These are phyloP conservation scores for Vaccinium darrowii DNA, from an alignment of 148 eudicot genomes.

Conservation along the genomic window DNA sequence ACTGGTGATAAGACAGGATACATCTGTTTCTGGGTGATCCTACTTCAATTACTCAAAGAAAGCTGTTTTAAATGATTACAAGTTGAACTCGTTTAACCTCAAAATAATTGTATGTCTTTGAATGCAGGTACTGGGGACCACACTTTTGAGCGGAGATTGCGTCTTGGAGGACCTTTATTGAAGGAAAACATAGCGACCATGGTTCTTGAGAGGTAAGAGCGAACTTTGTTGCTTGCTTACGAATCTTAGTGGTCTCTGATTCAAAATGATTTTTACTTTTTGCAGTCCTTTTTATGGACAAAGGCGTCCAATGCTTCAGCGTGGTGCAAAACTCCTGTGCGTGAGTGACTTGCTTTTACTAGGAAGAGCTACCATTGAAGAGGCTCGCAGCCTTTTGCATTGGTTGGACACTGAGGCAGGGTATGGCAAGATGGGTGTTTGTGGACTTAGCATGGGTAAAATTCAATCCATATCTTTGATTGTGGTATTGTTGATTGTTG, in stretches of 20 bases:
- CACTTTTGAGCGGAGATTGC: constrained; percentile 88
- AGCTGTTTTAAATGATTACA: neutral
- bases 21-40: neutral
- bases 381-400: constrained; percentile 81
- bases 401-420: constrained; percentile 87
- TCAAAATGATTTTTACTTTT: neutral
- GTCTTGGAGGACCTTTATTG: constrained; percentile 85
- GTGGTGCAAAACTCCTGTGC: constrained; percentile 83
- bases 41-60: neutral
- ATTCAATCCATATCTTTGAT: neutral
- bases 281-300: constrained; percentile 95
- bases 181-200: constrained; percentile 95
- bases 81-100: constrained; percentile 14
- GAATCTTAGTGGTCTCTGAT: neutral
- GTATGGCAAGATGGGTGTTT: constrained; percentile 88
- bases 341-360: constrained; percentile 89
- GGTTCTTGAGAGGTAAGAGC: constrained; percentile 93
- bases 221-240: neutral
- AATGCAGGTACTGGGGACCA: constrained; percentile 95
- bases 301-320: constrained; percentile 86
- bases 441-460: constrained; percentile 99
- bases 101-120: constrained; percentile 15
- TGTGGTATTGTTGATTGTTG: neutral
- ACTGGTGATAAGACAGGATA: neutral
- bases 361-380: constrained; percentile 94